Conservation (phyloP, 257 asterid genomes). For the Solanum tacnaense region DNA sequence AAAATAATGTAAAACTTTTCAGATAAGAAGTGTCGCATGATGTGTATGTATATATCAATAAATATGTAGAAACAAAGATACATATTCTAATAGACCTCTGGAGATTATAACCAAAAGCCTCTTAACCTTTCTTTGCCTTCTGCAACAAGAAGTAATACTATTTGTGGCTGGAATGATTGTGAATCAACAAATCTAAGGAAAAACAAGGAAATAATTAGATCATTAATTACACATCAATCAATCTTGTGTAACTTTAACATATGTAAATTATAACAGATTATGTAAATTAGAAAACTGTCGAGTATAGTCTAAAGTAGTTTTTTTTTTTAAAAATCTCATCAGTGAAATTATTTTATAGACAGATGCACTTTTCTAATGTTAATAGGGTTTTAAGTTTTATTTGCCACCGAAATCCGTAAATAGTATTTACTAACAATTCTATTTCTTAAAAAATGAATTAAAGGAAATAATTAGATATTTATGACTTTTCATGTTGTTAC, state of each 20-base stretch:
- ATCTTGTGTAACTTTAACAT: background rate
- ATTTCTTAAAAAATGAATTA: too few relatives aligned
- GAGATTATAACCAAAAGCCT: background rate
- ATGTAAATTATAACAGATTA: background rate
- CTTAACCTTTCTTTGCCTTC: background rate
- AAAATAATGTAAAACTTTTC: background rate
- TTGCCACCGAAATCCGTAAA: background rate
- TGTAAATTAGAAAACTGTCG: background rate
- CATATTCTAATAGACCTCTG: background rate
- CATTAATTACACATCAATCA: background rate
- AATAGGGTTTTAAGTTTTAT: background rate
- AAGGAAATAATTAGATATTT: background rate
- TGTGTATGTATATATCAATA: background rate
- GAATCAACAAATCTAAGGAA: background rate
- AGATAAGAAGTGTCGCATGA: background rate
- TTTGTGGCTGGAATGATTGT: background rate
- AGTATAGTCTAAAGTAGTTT: background rate
- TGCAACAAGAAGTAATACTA: background rate
- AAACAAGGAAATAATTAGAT: background rate
- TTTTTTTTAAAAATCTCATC: background rate
- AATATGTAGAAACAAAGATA: background rate
- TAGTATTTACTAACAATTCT: too few relatives aligned
- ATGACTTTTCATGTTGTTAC: background rate
- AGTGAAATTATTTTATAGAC: background rate
- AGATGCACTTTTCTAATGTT: background rate